Base-by-base conservation (phyloP, 306 rosid species). In the Begonia loranthoides region DNA sequence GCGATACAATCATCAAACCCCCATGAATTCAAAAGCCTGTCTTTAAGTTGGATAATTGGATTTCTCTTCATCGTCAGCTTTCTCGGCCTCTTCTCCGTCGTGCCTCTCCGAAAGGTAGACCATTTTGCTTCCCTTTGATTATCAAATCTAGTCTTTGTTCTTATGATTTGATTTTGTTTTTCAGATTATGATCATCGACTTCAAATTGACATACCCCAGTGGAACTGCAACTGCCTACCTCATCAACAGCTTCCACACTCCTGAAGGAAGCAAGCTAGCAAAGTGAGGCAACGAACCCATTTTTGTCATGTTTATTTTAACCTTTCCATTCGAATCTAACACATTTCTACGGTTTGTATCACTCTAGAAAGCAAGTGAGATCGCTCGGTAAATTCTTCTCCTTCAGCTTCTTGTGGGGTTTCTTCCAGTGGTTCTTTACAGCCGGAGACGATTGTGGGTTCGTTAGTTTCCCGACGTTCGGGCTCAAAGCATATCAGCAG, bases 361-460 rank as follows among this genome's bases (percentile, higher is more conserved):
- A 49, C 9, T 59, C 14, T 9, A 70, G 75, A 70, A 70, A 70
- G 52, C 75, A 70, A 70, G 62, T 70, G 1, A 49, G 16, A 49
- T 24, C 10, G 56, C 56, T 70, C 63, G 67, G 75, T 0, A 52
- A 55, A 14, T 64, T 64, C 47, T 65, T 70, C 67, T 70, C 71
- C 49, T 60, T 64, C 48, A 70, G 75, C 41, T 70, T 70, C 66
- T 59, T 70, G 52, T 70, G 75, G 75, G 75, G 75, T 19, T 65
- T 70, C 56, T 70, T 70, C 56, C 71, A 64, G 21, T 70, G 75
- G 75, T 65, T 70, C 51, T 70, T 59, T 10, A 65, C 64, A 10
- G 63, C 56, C 4, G 66, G 17, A 45, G 64, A 11, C 3, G 41
- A 28, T 22, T 70, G 75, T 12, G 75, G 75, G 13, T 70, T 65